phyloP scores from a whole-genome alignment of 2,329 filamentous ascomycete genomes.

The Colletotrichum eremochloae region DNA sequence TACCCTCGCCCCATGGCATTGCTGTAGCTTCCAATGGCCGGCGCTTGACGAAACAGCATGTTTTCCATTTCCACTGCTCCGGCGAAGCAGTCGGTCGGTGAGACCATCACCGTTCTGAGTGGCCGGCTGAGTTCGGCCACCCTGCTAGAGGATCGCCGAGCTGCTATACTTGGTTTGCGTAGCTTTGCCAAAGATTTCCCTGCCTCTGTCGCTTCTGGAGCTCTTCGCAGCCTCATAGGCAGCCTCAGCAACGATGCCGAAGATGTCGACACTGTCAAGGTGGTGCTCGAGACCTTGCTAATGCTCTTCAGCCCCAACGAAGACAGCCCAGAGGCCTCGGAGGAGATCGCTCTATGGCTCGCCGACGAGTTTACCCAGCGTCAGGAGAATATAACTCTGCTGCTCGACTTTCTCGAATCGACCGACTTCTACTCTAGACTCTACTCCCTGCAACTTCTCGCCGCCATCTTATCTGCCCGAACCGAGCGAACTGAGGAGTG shows the following conservation, averaged over 20 bases:
- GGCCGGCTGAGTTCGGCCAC: conserved; percentile 89
- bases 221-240: conserved; percentile 88
- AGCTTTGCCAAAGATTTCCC: conserved; percentile 98
- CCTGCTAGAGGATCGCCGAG: conserved; percentile 92
- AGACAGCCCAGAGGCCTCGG: conserved; percentile 88
- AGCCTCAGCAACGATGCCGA: conserved; percentile 89
- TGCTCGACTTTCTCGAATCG: conserved; percentile 90
- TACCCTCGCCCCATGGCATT: conserved; percentile 11
- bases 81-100: conserved; percentile 94
- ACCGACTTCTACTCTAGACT: conserved; percentile 91
- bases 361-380: conserved; percentile 98
- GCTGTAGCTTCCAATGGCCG: conserved; percentile 36
- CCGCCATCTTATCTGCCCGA: conserved; percentile 85
- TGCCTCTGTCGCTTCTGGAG: conserved; percentile 93
- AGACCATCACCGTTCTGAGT: conserved; percentile 92
- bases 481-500: conserved; percentile 96
- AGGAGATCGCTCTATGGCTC: conserved; percentile 95
- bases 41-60: conserved; percentile 56
- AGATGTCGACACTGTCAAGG: conserved; percentile 96
- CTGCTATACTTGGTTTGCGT: conserved; percentile 90
- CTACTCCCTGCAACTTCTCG: conserved; percentile 90
- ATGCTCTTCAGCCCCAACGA: conserved; percentile 86
- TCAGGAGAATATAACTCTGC: conserved; percentile 93
- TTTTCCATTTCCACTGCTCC: conserved; percentile 80
- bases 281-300: conserved; percentile 93